Evolutionary conservation across 2,329 filamentous ascomycete species (phyloP), one percentile per base, ranked within the genome.

Genomic region (Plectosphaerella plurivora): DNA sequence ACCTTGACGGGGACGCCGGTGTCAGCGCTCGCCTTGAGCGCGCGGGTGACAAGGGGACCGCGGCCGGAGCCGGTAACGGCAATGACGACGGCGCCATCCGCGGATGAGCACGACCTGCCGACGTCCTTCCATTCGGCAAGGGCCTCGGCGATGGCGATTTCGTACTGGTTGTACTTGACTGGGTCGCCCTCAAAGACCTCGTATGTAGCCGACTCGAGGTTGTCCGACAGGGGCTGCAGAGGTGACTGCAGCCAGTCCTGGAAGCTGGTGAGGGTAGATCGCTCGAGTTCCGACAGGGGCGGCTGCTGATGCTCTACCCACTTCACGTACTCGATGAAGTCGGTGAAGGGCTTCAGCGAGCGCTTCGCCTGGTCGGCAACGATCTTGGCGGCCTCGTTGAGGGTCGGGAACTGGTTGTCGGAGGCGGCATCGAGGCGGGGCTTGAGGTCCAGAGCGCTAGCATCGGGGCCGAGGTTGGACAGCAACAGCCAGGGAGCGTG

Each of bases 131-230:
- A 95, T 63, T 97, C 92, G 12, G 74, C 78, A 56, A 99, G 76
- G 1, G 94, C 93, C 58, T 89, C 83, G 4, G 83, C 82, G 52
- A 95, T 87, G 14, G 94, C 94, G 45, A 81, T 78, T 68, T 97
- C 91, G 66, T 99, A 99, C 78, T 93, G 95, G 58, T 91, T 86
- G 67, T 99, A 99, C 71, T 99, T 99, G 71, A 99, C 89, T 0
- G 94, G 94, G 58, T 99, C 95, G 60, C 95, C 95, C 68, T 99
- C 94, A 63, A 99, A 99, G 2, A 97, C 93, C 66, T 99, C 94
- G 68, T 99, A 99, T 0, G 94, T 99, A 42, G 96, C 89, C 46
- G 91, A 96, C 68, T 99, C 95, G 14, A 99, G 79, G 61, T 99
- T 99, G 68, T 99, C 94, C 0, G 93, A 93, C 14, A 99, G 78